These are phyloP conservation scores for Xylariales sp. DNA, from an alignment of 2,329 filamentous ascomycete genomes.

Conservation along the genomic window DNA sequence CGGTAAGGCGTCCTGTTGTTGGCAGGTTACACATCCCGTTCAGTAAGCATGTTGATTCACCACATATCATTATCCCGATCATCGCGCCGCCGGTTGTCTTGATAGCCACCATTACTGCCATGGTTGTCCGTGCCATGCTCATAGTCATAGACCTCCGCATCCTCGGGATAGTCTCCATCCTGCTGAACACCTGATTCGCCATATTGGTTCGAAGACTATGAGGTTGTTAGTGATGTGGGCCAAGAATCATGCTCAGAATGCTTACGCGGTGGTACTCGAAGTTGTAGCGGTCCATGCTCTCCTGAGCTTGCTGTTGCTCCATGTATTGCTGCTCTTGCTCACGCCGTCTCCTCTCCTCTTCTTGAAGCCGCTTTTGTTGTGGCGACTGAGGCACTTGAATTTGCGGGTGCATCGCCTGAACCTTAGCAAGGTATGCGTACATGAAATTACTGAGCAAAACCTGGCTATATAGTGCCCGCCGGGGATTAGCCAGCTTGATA, in stretches of 20 bases:
- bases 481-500: slow-evolving; percentile 96
- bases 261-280: slow-evolving; percentile 51
- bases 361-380: slow-evolving; percentile 61
- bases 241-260: slow-evolving; percentile 5
- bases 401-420: slow-evolving; percentile 97
- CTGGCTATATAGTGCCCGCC: slow-evolving; percentile 86
- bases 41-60: no score
- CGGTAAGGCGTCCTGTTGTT: no score
- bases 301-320: slow-evolving; percentile 39
- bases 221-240: not conserved
- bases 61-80: slow-evolving; percentile 29
- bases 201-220: slow-evolving; percentile 41
- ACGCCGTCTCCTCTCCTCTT: slow-evolving; percentile 40
- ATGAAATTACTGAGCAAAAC: slow-evolving; percentile 98
- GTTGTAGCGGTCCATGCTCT: slow-evolving; percentile 45
- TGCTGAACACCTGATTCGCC: slow-evolving; percentile 38
- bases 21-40: no score
- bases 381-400: slow-evolving; percentile 84
- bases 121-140: slow-evolving; percentile 38
- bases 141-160: slow-evolving; percentile 50
- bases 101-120: slow-evolving; percentile 29
- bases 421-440: slow-evolving; percentile 98
- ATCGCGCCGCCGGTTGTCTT: slow-evolving; percentile 20
- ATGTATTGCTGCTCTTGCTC: slow-evolving; percentile 44
- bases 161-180: slow-evolving; percentile 45